Evolutionary conservation across 2,329 filamentous ascomycete species (phyloP), one percentile per base, ranked within the genome.

Genomic region (Colletotrichum sp.): DNA sequence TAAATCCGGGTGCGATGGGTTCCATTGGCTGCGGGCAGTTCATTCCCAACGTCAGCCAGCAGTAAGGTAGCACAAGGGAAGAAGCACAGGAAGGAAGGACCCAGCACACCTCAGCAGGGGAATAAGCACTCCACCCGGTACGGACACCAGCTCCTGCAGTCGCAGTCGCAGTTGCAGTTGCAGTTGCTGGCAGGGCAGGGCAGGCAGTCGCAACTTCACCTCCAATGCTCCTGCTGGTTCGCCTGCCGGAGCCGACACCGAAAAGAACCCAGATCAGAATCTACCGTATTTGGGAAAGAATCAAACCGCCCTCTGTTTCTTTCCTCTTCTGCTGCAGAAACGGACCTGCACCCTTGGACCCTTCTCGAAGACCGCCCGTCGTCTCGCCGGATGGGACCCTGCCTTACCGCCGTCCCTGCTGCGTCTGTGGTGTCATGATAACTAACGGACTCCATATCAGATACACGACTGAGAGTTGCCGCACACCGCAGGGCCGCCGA

Each of bases 361-460:
- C 36, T 65, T 71, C 59, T 71, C 28, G 68, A 71, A 71, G 68
- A 64, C 25, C 22, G 32, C 25, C 12, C 52, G 28, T 25, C 52
- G 30, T 68, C 66, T 34, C 39, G 39, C 39, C 39, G 25, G 25
- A 30, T 30, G 52, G 66, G 66, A 68, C 52, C 66, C 48, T 32
- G 52, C 66, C 55, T 69, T 73, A 22, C 57, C 65, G 32, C 25
- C 57, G 65, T 73, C 64, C 66, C 25, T 59, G 71, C 67, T 60
- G 71, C 59, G 66, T 71, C 67, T 71, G 71, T 71, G 71, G 28
- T 64, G 36, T 60, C 48, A 32, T 34, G 71, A 60, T 73, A 36
- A 36, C 4, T 22, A 25, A 52, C 44, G 44, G n/a, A 13, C 44
- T 52, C 44, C n/a, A 52, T 52, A 52, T 52, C 44, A 52, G 44